These are phyloP conservation scores for Candida xiaguanensis DNA, from an alignment of 805 yeast species.

Conservation along the genomic window DNA sequence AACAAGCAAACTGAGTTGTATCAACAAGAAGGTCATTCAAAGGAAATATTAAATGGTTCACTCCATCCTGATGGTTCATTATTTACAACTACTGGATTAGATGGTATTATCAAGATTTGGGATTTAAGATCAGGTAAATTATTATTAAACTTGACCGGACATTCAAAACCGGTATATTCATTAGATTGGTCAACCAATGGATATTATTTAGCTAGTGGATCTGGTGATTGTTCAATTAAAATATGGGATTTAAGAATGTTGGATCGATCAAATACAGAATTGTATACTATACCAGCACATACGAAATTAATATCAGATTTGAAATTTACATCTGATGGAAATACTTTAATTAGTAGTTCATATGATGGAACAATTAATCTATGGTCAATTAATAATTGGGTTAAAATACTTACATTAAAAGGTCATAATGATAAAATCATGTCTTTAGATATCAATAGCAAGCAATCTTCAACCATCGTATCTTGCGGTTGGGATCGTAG, in stretches of 20 bases:
- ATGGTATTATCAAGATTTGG: conserved; percentile 74
- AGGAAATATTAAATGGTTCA: conserved; percentile 58
- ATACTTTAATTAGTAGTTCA: conserved; percentile 55
- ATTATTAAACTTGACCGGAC: conserved; percentile 58
- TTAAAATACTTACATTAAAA: conserved; percentile 46
- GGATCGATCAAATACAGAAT: conserved; percentile 25
- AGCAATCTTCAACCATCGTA: conserved; percentile 39
- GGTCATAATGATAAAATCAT: conserved; percentile 66
- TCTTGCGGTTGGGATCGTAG: conserved; percentile 86
- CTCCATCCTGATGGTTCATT: conserved; percentile 79
- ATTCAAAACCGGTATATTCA: conserved; percentile 66
- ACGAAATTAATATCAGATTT: conserved; percentile 66
- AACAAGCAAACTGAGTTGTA: conserved; percentile 38
- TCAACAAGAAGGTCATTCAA: conserved; percentile 83
- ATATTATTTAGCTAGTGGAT: conserved; percentile 71
- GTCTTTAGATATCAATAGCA: conserved; percentile 54
- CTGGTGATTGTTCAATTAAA: conserved; percentile 76
- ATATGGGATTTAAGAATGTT: conserved; percentile 78
- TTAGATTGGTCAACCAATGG: conserved; percentile 79
- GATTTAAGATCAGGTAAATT: conserved; percentile 77
- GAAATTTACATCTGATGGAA: conserved; percentile 47
- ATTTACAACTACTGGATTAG: conserved; percentile 73
- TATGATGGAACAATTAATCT: conserved; percentile 66
- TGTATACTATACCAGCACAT: conserved; percentile 68
- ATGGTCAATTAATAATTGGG: conserved; percentile 72